phyloP scores from a whole-genome alignment of 2,329 filamentous ascomycete species.

The Aspergillus eucalypticola region DNA sequence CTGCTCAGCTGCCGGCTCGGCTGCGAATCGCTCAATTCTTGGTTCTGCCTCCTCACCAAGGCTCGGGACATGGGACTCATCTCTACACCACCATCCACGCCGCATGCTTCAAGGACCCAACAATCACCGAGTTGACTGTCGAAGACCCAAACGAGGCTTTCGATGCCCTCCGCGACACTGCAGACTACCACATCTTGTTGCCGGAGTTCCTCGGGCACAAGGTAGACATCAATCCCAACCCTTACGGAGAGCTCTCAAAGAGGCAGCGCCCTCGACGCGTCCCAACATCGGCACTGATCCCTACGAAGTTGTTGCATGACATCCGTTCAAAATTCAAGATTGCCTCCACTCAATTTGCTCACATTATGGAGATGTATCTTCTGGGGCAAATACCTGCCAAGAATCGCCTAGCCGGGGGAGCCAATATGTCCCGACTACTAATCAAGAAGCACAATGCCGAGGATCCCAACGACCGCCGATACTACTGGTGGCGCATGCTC shows the following conservation, averaged over 20 bases:
- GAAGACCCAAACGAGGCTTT: constrained; percentile 83
- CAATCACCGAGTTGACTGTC: constrained; percentile 81
- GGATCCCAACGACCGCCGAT: constrained; percentile 58
- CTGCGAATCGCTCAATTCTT: constrained; percentile 91
- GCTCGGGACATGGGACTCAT: constrained; percentile 72
- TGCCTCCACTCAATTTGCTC: constrained; percentile 61
- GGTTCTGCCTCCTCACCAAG: constrained; percentile 83
- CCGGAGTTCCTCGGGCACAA: constrained; percentile 51
- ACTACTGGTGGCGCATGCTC: constrained; percentile 66
- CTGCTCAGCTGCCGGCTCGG: constrained; percentile 69
- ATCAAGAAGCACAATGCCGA: constrained; percentile 48
- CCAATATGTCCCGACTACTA: constrained; percentile 54
- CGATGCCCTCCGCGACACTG: constrained; percentile 64
- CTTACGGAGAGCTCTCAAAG: constrained; percentile 35
- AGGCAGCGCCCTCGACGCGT: constrained; percentile 42
- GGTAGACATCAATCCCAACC: constrained; percentile 50
- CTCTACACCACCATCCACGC: constrained; percentile 81
- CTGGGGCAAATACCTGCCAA: constrained; percentile 56
- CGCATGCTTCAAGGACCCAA: constrained; percentile 64
- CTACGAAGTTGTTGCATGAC: constrained; percentile 50
- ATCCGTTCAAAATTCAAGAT: constrained; percentile 60
- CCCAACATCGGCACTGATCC: constrained; percentile 57
- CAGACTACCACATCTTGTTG: constrained; percentile 60
- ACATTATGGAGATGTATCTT: constrained; percentile 64
- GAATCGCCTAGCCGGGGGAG: constrained; percentile 49